Evolutionary conservation across 768 basidiomycete genomes (phyloP).

Genomic region (Podaxis rugospora): DNA sequence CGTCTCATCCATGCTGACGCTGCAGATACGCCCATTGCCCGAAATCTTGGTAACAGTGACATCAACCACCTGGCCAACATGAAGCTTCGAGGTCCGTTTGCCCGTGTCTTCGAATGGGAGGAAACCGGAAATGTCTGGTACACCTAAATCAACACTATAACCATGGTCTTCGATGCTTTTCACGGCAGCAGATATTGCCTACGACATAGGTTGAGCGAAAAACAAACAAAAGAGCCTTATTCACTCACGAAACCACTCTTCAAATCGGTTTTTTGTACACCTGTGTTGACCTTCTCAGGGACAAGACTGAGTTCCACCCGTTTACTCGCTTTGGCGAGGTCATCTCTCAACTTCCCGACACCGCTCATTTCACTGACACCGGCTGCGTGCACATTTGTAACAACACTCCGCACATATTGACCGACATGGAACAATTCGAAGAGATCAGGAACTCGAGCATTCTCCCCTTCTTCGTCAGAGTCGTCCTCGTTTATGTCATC

Average conservation of each 20-base stretch:
- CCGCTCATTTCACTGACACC: constrained; percentile 58
- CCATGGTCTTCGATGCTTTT: constrained; percentile 93
- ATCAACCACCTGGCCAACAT: constrained; percentile 64
- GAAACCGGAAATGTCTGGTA: constrained; percentile 79
- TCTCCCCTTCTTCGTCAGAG: constrained; percentile 44
- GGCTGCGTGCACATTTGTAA: constrained; percentile 62
- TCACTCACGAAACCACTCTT: constrained; percentile 67
- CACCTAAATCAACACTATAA: constrained; percentile 82
- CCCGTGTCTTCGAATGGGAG: constrained; percentile 71
- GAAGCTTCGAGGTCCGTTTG: constrained; percentile 28
- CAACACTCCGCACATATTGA: constrained; percentile 79
- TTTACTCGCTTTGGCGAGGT: constrained; percentile 60
- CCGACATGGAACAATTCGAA: constrained; percentile 75
- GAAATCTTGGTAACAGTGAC: constrained; percentile 65
- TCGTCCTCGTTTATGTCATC: constrained; percentile 41
- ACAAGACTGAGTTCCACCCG: constrained; percentile 82
- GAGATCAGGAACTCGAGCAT: constrained; percentile 58
- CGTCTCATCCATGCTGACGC: constrained; percentile 51
- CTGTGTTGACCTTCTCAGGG: constrained; percentile 82
- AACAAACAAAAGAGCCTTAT: constrained; percentile 3
- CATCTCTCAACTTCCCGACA: constrained; percentile 62
- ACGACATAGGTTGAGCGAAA: constrained; percentile 13
- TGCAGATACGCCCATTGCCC: constrained; percentile 76
- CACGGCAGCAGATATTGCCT: constrained; percentile 76
- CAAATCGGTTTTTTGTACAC: constrained; percentile 75